Evolutionary conservation across 2,329 filamentous ascomycete species (phyloP).

Genomic region (Penicillium fuscoglaucum): DNA sequence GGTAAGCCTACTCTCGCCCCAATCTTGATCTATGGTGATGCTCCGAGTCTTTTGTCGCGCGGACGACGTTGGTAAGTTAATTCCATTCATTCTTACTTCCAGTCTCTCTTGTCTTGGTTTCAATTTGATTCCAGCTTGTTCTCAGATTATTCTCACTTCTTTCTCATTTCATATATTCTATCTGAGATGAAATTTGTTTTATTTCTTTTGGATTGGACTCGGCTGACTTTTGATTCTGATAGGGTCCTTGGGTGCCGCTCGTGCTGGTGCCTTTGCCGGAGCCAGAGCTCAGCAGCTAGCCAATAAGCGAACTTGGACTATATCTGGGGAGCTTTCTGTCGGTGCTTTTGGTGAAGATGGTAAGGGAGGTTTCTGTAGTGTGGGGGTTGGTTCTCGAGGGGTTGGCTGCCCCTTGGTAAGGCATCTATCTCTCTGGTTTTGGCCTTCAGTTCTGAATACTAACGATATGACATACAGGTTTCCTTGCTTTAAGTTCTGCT

Average conservation of each 20-base stretch:
- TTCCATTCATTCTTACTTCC: not conserved
- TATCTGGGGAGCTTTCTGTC: not conserved
- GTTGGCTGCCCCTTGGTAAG: not conserved
- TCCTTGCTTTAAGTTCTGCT: not conserved
- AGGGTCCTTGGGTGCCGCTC: conserved; percentile 1
- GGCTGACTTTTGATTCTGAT: not conserved
- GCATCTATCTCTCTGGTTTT: too few species aligned
- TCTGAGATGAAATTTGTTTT: not conserved
- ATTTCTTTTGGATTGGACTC: not conserved
- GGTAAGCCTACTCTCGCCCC: not conserved
- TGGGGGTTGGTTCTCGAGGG: not conserved
- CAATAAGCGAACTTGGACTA: not conserved
- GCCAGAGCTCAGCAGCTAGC: not conserved
- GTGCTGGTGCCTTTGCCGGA: not conserved
- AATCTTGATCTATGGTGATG: not conserved
- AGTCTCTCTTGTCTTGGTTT: not conserved
- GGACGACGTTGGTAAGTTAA: not conserved
- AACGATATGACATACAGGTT: not conserved
- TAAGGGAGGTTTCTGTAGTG: not conserved
- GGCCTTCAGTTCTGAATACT: not conserved
- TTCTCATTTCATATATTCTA: not conserved
- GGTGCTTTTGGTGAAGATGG: not conserved
- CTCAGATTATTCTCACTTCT: not conserved
- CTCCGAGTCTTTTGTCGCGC: not conserved
- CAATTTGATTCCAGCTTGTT: too few species aligned